Percentiles rank a stretch among this genome's conserved stretches.
These are phyloP conservation scores for Phytopythium oedochilum DNA, from an alignment of 352 stramenopile genomes.

Conservation along the genomic window DNA sequence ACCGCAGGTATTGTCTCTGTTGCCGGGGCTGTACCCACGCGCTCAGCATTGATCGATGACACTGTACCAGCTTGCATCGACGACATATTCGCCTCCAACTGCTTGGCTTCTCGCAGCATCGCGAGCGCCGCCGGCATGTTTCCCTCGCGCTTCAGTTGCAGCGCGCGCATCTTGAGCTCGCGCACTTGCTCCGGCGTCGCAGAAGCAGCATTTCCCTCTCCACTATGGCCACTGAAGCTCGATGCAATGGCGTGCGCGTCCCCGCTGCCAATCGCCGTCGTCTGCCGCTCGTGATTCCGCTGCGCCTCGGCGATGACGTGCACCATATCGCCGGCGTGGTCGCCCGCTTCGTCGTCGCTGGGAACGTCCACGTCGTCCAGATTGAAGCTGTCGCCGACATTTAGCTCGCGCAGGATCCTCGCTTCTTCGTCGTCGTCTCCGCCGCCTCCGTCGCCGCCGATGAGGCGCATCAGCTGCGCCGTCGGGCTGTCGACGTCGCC, in stretches of 20 bases:
- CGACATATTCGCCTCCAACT: conserved; percentile 30
- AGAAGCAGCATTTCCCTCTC: not conserved
- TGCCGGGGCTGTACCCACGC: too few relatives aligned
- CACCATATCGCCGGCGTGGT: conserved; percentile 23
- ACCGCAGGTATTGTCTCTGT: too few relatives aligned
- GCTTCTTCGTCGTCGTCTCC: conserved; percentile 51
- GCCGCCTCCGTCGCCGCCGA: conserved; percentile 10
- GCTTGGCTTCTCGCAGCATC: conserved; percentile 56
- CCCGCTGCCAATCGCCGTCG: conserved; percentile 9
- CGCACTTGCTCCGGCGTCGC: conserved; percentile 17
- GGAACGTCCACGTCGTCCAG: conserved; percentile 21
- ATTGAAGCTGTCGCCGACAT: conserved; percentile 21
- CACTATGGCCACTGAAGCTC: too few relatives aligned
- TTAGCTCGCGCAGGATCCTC: conserved; percentile 48
- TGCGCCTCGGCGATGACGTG: conserved; percentile 27
- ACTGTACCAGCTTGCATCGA: not conserved
- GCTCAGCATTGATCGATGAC: too few relatives aligned
- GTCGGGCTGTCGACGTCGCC: conserved; percentile 28
- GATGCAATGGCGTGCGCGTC: not conserved
- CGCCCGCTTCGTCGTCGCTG: conserved; percentile 17
- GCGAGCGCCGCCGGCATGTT: conserved; percentile 45
- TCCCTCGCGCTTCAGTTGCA: conserved; percentile 52
- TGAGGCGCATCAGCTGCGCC: conserved; percentile 40
- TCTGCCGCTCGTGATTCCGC: conserved; percentile 17
- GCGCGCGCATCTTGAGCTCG: conserved; percentile 45